Conservation (phyloP, 78 protist genomes). For the Anaeramoeba ignava region DNA sequence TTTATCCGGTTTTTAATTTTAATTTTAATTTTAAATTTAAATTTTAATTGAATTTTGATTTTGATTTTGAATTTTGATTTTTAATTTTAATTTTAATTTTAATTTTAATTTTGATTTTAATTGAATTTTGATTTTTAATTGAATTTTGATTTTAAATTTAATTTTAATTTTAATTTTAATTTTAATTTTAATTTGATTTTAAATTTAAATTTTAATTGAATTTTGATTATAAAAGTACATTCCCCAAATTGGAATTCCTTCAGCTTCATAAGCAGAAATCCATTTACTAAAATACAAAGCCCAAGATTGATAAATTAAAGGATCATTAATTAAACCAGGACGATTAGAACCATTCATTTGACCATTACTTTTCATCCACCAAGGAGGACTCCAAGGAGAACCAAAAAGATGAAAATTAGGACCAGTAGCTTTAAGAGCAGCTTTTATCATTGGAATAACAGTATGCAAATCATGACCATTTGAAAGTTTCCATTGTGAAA, state of each 20-base stretch:
- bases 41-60: too few species aligned
- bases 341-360: not conserved
- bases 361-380: constrained; percentile 31
- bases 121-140: too few species aligned
- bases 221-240: too few species aligned
- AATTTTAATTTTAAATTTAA: too few species aligned
- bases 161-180: too few species aligned
- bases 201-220: too few species aligned
- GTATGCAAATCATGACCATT: not conserved
- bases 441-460: constrained; percentile 11
- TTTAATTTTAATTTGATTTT: too few species aligned
- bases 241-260: constrained; percentile 19
- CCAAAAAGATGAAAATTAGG: constrained; percentile 14
- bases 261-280: constrained; percentile 11
- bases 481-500: not conserved
- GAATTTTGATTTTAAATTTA: too few species aligned
- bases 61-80: too few species aligned
- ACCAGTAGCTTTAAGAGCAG: constrained; percentile 1
- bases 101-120: too few species aligned
- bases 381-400: constrained; percentile 37
- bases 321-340: constrained; percentile 6
- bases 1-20: too few species aligned
- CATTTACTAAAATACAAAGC: constrained; percentile 20
- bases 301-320: constrained; percentile 11
- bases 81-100: too few species aligned